Percentiles rank a stretch among this genome's conserved stretches.
Evolutionary conservation across 192 early-diverging fungal species (phyloP).

Genomic region (Rhizophlyctis rosea): DNA sequence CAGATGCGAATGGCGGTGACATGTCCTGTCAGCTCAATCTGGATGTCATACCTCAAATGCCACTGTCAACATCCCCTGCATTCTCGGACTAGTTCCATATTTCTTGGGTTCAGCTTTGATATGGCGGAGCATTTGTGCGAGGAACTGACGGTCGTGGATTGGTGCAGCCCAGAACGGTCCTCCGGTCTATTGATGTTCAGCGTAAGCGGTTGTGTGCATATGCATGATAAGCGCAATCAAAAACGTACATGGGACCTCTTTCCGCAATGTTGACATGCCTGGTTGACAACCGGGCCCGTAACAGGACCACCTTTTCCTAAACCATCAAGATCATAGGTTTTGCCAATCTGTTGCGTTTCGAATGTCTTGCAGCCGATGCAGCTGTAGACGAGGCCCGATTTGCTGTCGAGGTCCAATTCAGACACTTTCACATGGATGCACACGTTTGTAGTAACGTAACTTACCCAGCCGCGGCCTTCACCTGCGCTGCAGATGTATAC

Average conservation of each 20-base stretch:
- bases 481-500: conserved; percentile 62
- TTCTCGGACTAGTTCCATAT: conserved; percentile 81
- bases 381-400: conserved; percentile 77
- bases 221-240: conserved; percentile 3
- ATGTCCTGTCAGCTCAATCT: no score
- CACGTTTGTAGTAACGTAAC: background rate
- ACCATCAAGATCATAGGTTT: conserved; percentile 51
- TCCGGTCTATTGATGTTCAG: conserved; percentile 59
- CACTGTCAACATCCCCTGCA: conserved; percentile 95
- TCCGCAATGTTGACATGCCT: conserved; percentile 72
- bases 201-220: background rate
- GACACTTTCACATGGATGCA: conserved; percentile 1
- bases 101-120: conserved; percentile 55
- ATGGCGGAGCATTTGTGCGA: conserved; percentile 73
- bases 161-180: conserved; percentile 89
- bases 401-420: conserved; percentile 43
- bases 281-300: conserved; percentile 58
- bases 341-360: conserved; percentile 72
- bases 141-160: conserved; percentile 82
- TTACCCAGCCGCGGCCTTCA: conserved; percentile 75
- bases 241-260: conserved; percentile 63
- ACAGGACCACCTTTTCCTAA: conserved; percentile 62
- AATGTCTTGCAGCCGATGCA: conserved; percentile 82
- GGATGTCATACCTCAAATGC: conserved; percentile 73
- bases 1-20: no score